Evolutionary conservation across 441 rosid species (phyloP).

Genomic region (Geranium incanum): DNA sequence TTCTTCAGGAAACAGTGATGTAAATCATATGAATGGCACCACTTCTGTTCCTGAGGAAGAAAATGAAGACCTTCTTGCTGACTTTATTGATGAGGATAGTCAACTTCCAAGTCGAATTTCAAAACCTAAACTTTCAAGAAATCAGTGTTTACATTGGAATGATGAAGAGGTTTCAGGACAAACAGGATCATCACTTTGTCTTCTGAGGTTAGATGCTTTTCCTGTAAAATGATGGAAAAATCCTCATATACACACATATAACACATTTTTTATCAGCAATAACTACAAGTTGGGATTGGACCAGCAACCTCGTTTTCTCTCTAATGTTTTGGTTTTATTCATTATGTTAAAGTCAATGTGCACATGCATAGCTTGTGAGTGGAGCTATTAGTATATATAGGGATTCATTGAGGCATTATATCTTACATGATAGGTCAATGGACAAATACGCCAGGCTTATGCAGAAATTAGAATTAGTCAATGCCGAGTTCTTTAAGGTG

Average conservation of each 20-base stretch:
- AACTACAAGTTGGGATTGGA: neutral
- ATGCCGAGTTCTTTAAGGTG: constrained; percentile 92
- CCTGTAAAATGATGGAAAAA: constrained; percentile 13
- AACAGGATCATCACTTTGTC: constrained; percentile 96
- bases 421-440: constrained; percentile 62
- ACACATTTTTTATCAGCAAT: neutral
- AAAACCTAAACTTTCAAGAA: constrained; percentile 35
- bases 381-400: neutral
- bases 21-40: constrained; percentile 42
- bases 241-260: constrained; percentile 1
- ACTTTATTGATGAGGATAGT: constrained; percentile 98
- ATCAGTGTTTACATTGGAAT: constrained; percentile 39
- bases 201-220: constrained; percentile 56
- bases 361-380: neutral
- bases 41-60: constrained; percentile 70
- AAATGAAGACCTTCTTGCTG: constrained; percentile 96
- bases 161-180: constrained; percentile 65
- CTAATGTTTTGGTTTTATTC: neutral
- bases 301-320: neutral
- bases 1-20: constrained; percentile 33
- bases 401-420: constrained; percentile 20
- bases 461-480: constrained; percentile 93
- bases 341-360: neutral
- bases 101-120: constrained; percentile 95
- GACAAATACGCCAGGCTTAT: constrained; percentile 96